Evolutionary conservation across 2,329 filamentous ascomycete genomes (phyloP).

Genomic region (Aspergillus sp.): DNA sequence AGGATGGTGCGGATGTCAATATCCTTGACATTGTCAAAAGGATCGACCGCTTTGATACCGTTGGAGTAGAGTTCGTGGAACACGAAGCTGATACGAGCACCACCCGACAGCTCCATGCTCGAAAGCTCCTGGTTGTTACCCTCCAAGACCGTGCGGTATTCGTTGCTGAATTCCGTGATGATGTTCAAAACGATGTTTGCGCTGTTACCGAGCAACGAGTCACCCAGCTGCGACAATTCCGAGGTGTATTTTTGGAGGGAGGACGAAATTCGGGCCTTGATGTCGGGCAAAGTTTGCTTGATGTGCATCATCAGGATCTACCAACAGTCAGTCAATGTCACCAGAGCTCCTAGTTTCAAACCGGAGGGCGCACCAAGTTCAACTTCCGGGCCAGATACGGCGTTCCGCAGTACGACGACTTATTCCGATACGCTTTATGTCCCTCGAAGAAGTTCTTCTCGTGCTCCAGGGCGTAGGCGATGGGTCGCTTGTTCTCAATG

Average conservation of each 20-base stretch:
- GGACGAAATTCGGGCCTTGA: slow-evolving; percentile 93
- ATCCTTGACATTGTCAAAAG: slow-evolving; percentile 96
- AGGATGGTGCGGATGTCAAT: slow-evolving; percentile 95
- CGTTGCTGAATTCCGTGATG: slow-evolving; percentile 97
- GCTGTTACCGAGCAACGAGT: slow-evolving; percentile 93
- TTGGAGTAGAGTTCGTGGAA: slow-evolving; percentile 99
- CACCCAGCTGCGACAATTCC: slow-evolving; percentile 80
- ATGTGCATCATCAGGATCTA: slow-evolving; percentile 99
- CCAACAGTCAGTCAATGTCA: slow-evolving; percentile 23
- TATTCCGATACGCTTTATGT: slow-evolving; percentile 97
- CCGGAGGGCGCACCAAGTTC: slow-evolving; percentile 62
- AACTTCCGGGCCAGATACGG: slow-evolving; percentile 95
- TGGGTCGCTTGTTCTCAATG: slow-evolving; percentile 97
- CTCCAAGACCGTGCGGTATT: slow-evolving; percentile 93
- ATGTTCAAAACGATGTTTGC: slow-evolving; percentile 97
- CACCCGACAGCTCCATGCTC: slow-evolving; percentile 89
- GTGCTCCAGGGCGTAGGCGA: slow-evolving; percentile 83
- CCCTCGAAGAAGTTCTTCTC: slow-evolving; percentile 98
- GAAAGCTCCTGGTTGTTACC: slow-evolving; percentile 97
- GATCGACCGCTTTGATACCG: slow-evolving; percentile 95
- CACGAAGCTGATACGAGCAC: slow-evolving; percentile 97
- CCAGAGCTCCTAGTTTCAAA: slow-evolving; percentile 17
- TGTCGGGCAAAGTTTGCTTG: slow-evolving; percentile 97
- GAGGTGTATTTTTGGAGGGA: slow-evolving; percentile 87
- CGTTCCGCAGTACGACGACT: slow-evolving; percentile 97